Conservation (phyloP, 495 filamentous ascomycete genomes). For the Penicillium roqueforti region DNA sequence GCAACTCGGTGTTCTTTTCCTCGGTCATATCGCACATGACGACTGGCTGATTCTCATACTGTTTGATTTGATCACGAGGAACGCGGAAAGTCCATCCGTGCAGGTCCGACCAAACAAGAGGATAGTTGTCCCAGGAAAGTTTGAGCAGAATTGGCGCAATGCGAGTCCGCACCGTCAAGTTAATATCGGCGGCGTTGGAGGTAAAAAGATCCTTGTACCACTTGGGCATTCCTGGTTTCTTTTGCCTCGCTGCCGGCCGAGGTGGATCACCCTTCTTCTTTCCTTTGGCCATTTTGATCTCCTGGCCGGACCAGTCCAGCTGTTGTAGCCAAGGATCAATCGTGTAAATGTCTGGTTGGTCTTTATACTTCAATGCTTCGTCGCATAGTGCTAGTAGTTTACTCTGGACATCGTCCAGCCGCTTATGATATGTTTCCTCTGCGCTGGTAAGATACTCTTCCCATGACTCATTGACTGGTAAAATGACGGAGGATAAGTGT, state of each 20-base stretch:
- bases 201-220: constrained; percentile 93
- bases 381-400: constrained; percentile 68
- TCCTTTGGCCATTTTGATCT: constrained; percentile 83
- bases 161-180: constrained; percentile 79
- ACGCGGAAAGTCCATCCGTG: constrained; percentile 91
- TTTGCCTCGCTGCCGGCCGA: constrained; percentile 75
- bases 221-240: constrained; percentile 87
- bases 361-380: constrained; percentile 70
- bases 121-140: constrained; percentile 83
- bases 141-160: constrained; percentile 83
- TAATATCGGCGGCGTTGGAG: constrained; percentile 59
- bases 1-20: constrained; percentile 59
- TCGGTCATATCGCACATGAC: constrained; percentile 70
- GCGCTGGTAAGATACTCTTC: constrained; percentile 73
- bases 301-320: constrained; percentile 92
- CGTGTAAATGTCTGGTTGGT: constrained; percentile 57
- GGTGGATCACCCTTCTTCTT: constrained; percentile 80
- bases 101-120: constrained; percentile 87
- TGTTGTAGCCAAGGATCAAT: constrained; percentile 88
- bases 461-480: constrained; percentile 88
- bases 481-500: constrained; percentile 85
- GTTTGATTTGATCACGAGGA: constrained; percentile 53
- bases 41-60: constrained; percentile 67
- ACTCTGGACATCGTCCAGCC: constrained; percentile 70
- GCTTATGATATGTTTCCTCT: constrained; percentile 75